Evolutionary conservation across 768 basidiomycete species (phyloP).

Genomic region (Lepiota subincarnata): DNA sequence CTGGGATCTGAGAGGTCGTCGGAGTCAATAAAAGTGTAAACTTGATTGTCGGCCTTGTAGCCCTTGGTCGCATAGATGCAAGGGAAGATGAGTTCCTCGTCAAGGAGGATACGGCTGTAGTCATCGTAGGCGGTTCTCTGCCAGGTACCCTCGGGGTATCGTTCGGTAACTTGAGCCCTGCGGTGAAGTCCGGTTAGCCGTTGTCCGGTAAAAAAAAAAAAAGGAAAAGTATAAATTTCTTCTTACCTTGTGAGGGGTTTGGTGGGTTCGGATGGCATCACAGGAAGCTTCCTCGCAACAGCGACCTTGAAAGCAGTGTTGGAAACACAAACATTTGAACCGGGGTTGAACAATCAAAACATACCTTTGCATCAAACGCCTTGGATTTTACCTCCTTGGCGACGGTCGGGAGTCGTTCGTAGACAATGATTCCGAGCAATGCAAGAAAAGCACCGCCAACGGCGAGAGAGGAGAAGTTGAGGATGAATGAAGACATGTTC

Average conservation of each 20-base stretch:
- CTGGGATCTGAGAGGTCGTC: slow-evolving; percentile 19
- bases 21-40: slow-evolving; percentile 18
- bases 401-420: slow-evolving; percentile 3
- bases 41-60: slow-evolving; percentile 19
- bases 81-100: slow-evolving; percentile 20
- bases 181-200: not conserved
- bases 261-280: not conserved
- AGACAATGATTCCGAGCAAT: not conserved
- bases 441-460: slow-evolving; percentile 7
- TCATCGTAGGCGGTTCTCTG: slow-evolving; percentile 19
- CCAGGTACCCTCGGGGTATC: slow-evolving; percentile 18
- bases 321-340: not conserved
- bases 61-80: slow-evolving; percentile 22
- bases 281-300: slow-evolving; percentile 3
- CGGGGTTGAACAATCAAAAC: not conserved
- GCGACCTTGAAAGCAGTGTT: not conserved
- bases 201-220: not conserved
- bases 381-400: slow-evolving; percentile 7
- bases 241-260: slow-evolving; percentile 3
- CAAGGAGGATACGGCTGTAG: slow-evolving; percentile 15
- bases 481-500: not conserved
- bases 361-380: slow-evolving; percentile 5
- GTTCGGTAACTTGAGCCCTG: slow-evolving; percentile 13
- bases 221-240: not conserved
- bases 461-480: slow-evolving; percentile 1